phyloP scores from a whole-genome alignment of 2,329 filamentous ascomycete species.

The Aspergillus sp. region DNA sequence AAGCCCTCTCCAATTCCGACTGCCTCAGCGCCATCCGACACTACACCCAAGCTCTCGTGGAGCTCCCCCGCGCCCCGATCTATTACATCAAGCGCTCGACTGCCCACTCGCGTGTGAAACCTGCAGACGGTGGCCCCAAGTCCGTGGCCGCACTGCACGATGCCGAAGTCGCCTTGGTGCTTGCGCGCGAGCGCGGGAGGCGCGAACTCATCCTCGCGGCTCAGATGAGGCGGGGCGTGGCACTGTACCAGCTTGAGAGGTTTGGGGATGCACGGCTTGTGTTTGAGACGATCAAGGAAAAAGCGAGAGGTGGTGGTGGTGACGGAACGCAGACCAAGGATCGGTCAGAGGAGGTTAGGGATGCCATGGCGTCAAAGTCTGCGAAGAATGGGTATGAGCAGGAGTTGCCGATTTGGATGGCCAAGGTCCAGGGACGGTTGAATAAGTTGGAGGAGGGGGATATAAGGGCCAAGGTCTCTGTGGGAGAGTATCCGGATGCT shows the following conservation, averaged over 20 bases:
- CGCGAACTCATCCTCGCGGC: conserved; percentile 70
- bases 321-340: conserved; percentile 13
- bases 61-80: conserved; percentile 57
- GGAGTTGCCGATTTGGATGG: conserved; percentile 49
- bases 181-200: conserved; percentile 59
- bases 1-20: conserved; percentile 54
- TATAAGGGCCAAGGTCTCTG: conserved; percentile 36
- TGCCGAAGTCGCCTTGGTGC: conserved; percentile 56
- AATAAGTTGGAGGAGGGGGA: conserved; percentile 44
- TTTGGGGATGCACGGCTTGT: conserved; percentile 70
- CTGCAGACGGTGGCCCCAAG: conserved; percentile 39
- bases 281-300: conserved; percentile 48
- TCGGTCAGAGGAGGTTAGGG: conserved; percentile 16
- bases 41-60: conserved; percentile 57
- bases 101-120: conserved; percentile 59
- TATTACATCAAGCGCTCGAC: conserved; percentile 80
- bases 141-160: conserved; percentile 53
- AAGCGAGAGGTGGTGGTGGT: conserved; percentile 38
- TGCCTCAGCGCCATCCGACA: conserved; percentile 60
- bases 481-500: conserved; percentile 47
- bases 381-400: conserved; percentile 18
- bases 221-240: conserved; percentile 70
- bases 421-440: conserved; percentile 48
- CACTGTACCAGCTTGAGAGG: conserved; percentile 59
- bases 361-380: conserved; percentile 17